Evolutionary conservation across 305 asterid species (phyloP), one percentile per base, ranked within the genome.

Genomic region (Fraxinus velutina): DNA sequence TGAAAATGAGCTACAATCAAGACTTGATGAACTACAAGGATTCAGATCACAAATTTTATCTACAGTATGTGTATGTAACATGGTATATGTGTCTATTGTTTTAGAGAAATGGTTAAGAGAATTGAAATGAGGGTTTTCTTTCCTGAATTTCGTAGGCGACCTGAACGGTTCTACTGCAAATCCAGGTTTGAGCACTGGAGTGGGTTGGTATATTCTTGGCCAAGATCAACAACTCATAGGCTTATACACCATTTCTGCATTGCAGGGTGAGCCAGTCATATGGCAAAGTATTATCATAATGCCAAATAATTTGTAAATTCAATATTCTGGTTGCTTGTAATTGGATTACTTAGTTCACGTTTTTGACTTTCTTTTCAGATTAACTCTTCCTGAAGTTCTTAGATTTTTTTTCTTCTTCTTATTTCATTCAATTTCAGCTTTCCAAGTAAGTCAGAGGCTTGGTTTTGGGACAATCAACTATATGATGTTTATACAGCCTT

Each of bases 191-290:
- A 85, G 81, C 76, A 74, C 83, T 86, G 93, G 85, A 80, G 92
- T 86, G 70, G 99, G 96, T 27, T 95, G 99, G 97, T 93, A 88
- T 85, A 86, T 95, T 72, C 96, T 93, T 74, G 99, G 95, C 10
- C 91, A 72, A 78, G 94, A 92, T 76, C 95, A 92, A 79, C 92
- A 92, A 80, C 89, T 78, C 2, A 68, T 95, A 24, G 99, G 99
- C 73, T 97, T 98, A 21, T 95, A 95, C 87, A 88, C 98, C 9
- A 29, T 90, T 57, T 55, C 89, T 52, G 99, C 92, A 88, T 83
- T 95, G 92, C 93, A 88, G 22, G 97, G 98, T 95, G 78, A 87
- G 92, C 82, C 5, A 72, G 37, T 74, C 76, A 80, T 44, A 22
- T 50, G 27, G 33, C 74, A 73, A 81, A 27, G 79, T 52, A 36